Conservation (phyloP, 2,329 filamentous ascomycete species). For the Hypoxylon sp. region DNA sequence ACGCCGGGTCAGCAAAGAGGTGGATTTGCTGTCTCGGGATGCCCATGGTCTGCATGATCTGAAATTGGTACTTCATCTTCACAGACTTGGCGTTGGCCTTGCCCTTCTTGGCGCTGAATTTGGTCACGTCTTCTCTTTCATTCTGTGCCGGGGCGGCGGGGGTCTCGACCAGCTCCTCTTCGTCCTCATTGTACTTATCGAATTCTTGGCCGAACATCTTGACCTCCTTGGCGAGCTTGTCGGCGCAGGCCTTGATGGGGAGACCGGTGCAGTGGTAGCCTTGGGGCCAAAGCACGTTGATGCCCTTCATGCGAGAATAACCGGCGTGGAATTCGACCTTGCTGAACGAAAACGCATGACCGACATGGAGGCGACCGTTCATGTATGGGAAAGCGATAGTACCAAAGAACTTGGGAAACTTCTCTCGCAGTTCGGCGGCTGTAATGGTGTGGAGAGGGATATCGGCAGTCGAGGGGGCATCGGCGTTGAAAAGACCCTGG, state of each 20-base stretch:
- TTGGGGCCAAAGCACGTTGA: slow-evolving; percentile 84
- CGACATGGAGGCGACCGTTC: slow-evolving; percentile 89
- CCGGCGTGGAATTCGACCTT: slow-evolving; percentile 94
- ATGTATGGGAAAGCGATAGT: slow-evolving; percentile 56
- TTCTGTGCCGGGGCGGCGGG: slow-evolving; percentile 64
- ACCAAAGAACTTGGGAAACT: slow-evolving; percentile 92
- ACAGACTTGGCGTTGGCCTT: slow-evolving; percentile 90
- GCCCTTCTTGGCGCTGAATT: slow-evolving; percentile 91
- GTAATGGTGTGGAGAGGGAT: slow-evolving; percentile 78
- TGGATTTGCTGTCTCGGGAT: slow-evolving; percentile 90
- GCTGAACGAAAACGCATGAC: slow-evolving; percentile 88
- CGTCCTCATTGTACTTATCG: slow-evolving; percentile 74
- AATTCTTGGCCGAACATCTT: slow-evolving; percentile 89
- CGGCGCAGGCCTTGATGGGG: slow-evolving; percentile 96
- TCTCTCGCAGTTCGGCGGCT: slow-evolving; percentile 76
- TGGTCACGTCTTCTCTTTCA: slow-evolving; percentile 83
- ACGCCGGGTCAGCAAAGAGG: slow-evolving; percentile 86
- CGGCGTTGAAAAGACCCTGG: slow-evolving; percentile 79
- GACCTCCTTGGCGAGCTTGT: slow-evolving; percentile 92
- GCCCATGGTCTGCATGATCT: slow-evolving; percentile 89
- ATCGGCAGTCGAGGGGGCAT: slow-evolving; percentile 82
- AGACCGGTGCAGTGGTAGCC: slow-evolving; percentile 97
- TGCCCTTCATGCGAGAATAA: slow-evolving; percentile 89
- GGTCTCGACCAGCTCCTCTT: slow-evolving; percentile 54
- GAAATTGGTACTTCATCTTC: slow-evolving; percentile 93